phyloP scores from a whole-genome alignment of 768 basidiomycete genomes.

The Nidula microcarpa region DNA sequence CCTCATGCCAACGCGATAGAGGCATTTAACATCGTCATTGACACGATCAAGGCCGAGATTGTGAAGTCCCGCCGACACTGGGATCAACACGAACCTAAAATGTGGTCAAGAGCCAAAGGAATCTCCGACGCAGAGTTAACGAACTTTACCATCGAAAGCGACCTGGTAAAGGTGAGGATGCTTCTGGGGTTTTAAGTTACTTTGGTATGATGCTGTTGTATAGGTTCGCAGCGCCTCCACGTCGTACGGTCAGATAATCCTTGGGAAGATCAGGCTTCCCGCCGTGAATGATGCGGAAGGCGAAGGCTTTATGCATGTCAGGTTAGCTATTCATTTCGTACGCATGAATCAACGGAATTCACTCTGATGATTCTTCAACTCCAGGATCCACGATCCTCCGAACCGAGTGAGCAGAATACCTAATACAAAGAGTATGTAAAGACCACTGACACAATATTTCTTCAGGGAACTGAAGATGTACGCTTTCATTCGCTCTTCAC shows the following conservation, averaged over 20 bases:
- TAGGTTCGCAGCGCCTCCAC: constrained; percentile 53
- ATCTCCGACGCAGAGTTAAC: constrained; percentile 52
- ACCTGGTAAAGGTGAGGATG: constrained; percentile 34
- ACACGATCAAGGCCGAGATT: constrained; percentile 62
- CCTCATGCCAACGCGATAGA: constrained; percentile 61
- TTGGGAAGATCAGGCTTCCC: constrained; percentile 75
- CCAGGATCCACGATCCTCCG: constrained; percentile 73
- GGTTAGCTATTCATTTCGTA: constrained; percentile 34
- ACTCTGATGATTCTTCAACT: constrained; percentile 3
- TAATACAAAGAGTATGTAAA: neutral
- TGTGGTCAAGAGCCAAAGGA: constrained; percentile 63
- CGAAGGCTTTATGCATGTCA: constrained; percentile 66
- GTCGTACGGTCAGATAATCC: constrained; percentile 65
- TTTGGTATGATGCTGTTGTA: constrained; percentile 22
- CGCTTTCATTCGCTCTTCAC: constrained; percentile 71
- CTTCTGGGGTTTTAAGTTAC: constrained; percentile 20
- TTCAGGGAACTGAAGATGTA: constrained; percentile 62
- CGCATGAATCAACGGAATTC: constrained; percentile 3
- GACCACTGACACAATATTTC: constrained; percentile 4
- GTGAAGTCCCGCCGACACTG: constrained; percentile 63
- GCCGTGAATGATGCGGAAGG: constrained; percentile 61
- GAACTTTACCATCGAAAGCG: constrained; percentile 43
- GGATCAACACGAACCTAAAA: constrained; percentile 67
- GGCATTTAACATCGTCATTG: constrained; percentile 57
- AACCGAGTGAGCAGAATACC: constrained; percentile 48